A percentile compares a stretch with the other conserved stretches of the same genome.
Evolutionary conservation across 169 alveolate genomes (phyloP).

Genomic region (Plasmodium yoelii): DNA sequence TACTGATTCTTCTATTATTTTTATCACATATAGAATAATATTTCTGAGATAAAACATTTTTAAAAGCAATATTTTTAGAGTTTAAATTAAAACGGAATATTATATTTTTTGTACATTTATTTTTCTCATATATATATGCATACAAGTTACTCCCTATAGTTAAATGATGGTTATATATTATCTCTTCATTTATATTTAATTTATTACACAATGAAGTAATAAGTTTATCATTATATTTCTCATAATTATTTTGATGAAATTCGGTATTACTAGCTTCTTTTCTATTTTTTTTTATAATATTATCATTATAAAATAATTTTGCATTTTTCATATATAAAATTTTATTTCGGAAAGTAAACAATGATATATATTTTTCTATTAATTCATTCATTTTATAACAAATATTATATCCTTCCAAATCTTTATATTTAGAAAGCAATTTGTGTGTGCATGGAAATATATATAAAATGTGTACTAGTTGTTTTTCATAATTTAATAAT

Average conservation of each 20-base stretch:
- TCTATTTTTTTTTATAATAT: not conserved
- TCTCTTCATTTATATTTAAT: slow-evolving; percentile 45
- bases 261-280: not conserved
- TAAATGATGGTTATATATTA: slow-evolving; percentile 47
- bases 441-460: slow-evolving; percentile 64
- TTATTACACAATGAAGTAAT: slow-evolving; percentile 34
- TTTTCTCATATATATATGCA: slow-evolving; percentile 69
- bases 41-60: slow-evolving; percentile 29
- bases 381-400: slow-evolving; percentile 42
- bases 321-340: slow-evolving; percentile 7
- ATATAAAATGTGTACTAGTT: slow-evolving; percentile 50
- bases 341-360: slow-evolving; percentile 7
- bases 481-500: slow-evolving; percentile 48
- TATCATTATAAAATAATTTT: not conserved
- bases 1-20: slow-evolving; percentile 10
- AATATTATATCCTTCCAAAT: slow-evolving; percentile 51
- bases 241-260: not conserved
- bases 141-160: slow-evolving; percentile 39
- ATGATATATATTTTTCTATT: slow-evolving; percentile 26
- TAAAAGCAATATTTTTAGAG: slow-evolving; percentile 40
- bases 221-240: slow-evolving; percentile 1
- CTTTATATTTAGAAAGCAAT: slow-evolving; percentile 52
- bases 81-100: slow-evolving; percentile 60
- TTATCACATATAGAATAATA: slow-evolving; percentile 3
- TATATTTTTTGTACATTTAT: slow-evolving; percentile 42